Base-by-base conservation (phyloP, 2,329 filamentous ascomycete genomes). In the Rutstroemia sydowiana region DNA sequence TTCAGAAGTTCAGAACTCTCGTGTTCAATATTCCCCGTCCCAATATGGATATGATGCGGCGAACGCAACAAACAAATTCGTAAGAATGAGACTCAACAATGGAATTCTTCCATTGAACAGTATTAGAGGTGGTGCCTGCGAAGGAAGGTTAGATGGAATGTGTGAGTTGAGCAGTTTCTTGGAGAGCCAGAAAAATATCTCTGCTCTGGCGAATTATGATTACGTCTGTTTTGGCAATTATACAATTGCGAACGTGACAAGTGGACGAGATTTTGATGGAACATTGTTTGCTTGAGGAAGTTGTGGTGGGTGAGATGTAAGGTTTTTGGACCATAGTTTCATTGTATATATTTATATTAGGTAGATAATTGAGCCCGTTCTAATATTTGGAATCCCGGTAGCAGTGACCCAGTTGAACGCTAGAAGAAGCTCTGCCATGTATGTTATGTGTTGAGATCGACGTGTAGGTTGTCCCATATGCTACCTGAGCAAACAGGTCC, bases 31-130 rank as follows among this genome's bases (percentile, higher is more conserved):
- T 62, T 68, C 66, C 37, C 67, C 69, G 0, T 61, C 57, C 0
- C 70, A 74, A 51, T 75, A 75, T 54, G 73, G 73, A 40, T 76
- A 75, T 61, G 59, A 69, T 21, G 56, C 74, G 9, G 56, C 59
- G 20, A 68, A 69, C 37, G 67, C 68, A 2, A 63, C 69, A 7
- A 52, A 74, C 66, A 76, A 76, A 53, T 76, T 76, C 55, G 57
- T 76, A 43, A 69, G 74, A 16, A 72, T 75, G 70, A 68, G 74
- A 13, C 60, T 76, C 37, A 77, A 76, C 61, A 71, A 73, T 53
- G 74, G 72, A 21, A 72, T 76, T 51, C 48, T 76, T 43, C 74
- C 74, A 0, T 60, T 76, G 14, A 64, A 71, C 44, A 71, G 69
- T 0, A 74, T 77, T 52, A 69, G 73, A 18, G 73, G 72, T n/a